Conservation (phyloP, 805 yeast genomes). For the Yarrowia deformans region DNA sequence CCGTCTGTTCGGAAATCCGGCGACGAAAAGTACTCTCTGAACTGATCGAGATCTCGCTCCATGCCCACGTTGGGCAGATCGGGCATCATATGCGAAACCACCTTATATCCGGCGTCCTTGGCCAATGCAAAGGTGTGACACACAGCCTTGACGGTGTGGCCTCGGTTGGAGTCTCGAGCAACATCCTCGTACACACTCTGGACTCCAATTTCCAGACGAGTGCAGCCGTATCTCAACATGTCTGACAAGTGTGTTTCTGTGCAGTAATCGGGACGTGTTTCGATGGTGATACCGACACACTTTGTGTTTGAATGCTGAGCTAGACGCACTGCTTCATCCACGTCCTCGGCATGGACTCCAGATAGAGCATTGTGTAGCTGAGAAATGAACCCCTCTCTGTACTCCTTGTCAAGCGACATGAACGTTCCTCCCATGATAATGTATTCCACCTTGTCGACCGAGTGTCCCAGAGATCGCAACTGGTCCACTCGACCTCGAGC, state of each 20-base stretch:
- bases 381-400: constrained; percentile 87
- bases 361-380: constrained; percentile 94
- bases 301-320: constrained; percentile 95
- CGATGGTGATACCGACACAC: constrained; percentile 98
- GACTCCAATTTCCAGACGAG: constrained; percentile 95
- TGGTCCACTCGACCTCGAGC: constrained; percentile 98
- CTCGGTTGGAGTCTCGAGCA: constrained; percentile 97
- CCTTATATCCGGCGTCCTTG: constrained; percentile 98
- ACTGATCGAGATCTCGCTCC: constrained; percentile 97
- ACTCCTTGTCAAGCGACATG: constrained; percentile 90
- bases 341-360: constrained; percentile 84
- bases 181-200: constrained; percentile 98
- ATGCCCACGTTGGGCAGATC: constrained; percentile 98
- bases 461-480: constrained; percentile 91
- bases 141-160: constrained; percentile 95
- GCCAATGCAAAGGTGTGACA: constrained; percentile 95
- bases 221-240: constrained; percentile 95
- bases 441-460: constrained; percentile 96
- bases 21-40: constrained; percentile 93
- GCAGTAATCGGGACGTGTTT: constrained; percentile 98
- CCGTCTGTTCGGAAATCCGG: constrained; percentile 98
- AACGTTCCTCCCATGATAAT: constrained; percentile 99
- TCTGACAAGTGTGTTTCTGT: constrained; percentile 94
- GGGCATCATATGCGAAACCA: constrained; percentile 99
- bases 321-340: constrained; percentile 88